Conservation (phyloP, 2,329 filamentous ascomycete genomes). For the Penicillium sp. region DNA sequence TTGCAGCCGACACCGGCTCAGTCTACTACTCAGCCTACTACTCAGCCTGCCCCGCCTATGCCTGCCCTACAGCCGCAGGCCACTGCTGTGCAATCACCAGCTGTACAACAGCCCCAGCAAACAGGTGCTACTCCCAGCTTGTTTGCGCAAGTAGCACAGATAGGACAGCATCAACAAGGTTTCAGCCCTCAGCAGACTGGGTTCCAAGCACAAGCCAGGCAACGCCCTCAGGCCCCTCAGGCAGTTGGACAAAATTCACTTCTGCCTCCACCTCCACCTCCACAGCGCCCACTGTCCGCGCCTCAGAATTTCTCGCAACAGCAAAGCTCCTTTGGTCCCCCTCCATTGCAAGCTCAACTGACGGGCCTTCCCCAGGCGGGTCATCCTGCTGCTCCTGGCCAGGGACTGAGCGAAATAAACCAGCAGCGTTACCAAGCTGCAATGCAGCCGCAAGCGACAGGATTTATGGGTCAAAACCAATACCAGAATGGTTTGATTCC, state of each 20-base stretch:
- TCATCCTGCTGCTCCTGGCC: slow-evolving; percentile 65
- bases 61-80: slow-evolving; percentile 46
- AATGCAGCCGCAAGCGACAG: slow-evolving; percentile 62
- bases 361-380: slow-evolving; percentile 65
- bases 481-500: slow-evolving; percentile 43
- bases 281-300: slow-evolving; percentile 78
- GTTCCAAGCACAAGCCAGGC: slow-evolving; percentile 49
- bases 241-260: slow-evolving; percentile 60
- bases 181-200: slow-evolving; percentile 39
- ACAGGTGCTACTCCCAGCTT: slow-evolving; percentile 49
- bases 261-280: slow-evolving; percentile 76
- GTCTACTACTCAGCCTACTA: slow-evolving; percentile 46
- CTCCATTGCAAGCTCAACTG: slow-evolving; percentile 77
- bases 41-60: slow-evolving; percentile 40
- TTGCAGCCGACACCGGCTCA: slow-evolving; percentile 53
- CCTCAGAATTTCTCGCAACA: slow-evolving; percentile 73
- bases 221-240: slow-evolving; percentile 70
- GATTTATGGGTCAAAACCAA: slow-evolving; percentile 50
- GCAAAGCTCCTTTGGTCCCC: slow-evolving; percentile 68
- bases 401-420: slow-evolving; percentile 71
- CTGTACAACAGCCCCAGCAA: slow-evolving; percentile 39
- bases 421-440: slow-evolving; percentile 62
- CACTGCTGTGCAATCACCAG: slow-evolving; percentile 36
- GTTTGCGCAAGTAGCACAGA: slow-evolving; percentile 48
- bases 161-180: slow-evolving; percentile 24